Evolutionary conservation across 805 yeast genomes (phyloP).

Genomic region (Millerozyma acaciae): DNA sequence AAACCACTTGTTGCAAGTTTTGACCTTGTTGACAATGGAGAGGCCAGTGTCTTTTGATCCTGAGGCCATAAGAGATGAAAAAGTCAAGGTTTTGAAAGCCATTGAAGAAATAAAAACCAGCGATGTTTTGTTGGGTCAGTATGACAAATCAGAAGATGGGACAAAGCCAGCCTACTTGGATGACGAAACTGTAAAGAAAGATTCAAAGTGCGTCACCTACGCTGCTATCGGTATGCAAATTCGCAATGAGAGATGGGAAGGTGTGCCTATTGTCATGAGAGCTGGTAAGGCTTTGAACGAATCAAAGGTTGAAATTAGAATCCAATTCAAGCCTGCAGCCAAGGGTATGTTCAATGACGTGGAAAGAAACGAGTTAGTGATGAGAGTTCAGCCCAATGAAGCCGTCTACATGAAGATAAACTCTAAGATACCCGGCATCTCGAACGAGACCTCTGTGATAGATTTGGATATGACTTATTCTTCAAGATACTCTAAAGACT

Average conservation of each 20-base stretch:
- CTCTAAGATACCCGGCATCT: constrained; percentile 88
- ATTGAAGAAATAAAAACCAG: constrained; percentile 61
- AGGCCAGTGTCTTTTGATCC: constrained; percentile 89
- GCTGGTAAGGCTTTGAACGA: constrained; percentile 98
- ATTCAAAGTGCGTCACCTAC: constrained; percentile 85
- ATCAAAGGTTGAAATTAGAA: constrained; percentile 90
- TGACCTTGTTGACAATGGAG: constrained; percentile 92
- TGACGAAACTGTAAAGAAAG: constrained; percentile 80
- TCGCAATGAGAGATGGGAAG: constrained; percentile 95
- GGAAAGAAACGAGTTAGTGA: constrained; percentile 88
- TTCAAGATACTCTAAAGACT: constrained; percentile 69
- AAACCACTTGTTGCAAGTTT: constrained; percentile 90
- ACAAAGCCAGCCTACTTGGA: constrained; percentile 86
- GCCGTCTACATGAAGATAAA: constrained; percentile 92
- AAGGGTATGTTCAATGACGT: constrained; percentile 77
- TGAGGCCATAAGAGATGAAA: constrained; percentile 93
- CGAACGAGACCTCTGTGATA: constrained; percentile 76
- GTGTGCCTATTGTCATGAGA: constrained; percentile 91
- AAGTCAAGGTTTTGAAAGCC: constrained; percentile 86
- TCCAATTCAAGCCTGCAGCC: constrained; percentile 86
- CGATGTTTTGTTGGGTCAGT: constrained; percentile 84
- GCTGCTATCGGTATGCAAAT: constrained; percentile 81
- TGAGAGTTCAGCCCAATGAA: constrained; percentile 92
- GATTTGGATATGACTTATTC: constrained; percentile 88
- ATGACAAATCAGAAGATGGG: constrained; percentile 80